Conservation (phyloP, 768 basidiomycete species). For the Tulasnella sp. region DNA sequence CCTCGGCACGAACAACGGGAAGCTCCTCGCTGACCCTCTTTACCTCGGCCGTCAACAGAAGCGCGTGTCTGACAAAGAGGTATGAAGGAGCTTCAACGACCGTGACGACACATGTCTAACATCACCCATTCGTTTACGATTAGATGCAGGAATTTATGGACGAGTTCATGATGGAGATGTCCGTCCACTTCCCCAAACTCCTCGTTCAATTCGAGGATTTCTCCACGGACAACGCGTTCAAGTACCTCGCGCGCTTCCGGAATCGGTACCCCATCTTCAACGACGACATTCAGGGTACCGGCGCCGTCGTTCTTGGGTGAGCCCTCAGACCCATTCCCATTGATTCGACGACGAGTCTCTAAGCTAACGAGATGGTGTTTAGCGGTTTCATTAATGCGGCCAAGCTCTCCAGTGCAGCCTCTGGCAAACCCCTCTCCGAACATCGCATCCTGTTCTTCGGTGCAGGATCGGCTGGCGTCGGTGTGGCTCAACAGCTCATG, state of each 20-base stretch:
- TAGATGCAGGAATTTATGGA: constrained; percentile 83
- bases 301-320: constrained; percentile 64
- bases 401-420: constrained; percentile 57
- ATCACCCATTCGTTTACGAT: too few species aligned
- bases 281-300: constrained; percentile 88
- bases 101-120: too few species aligned
- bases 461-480: constrained; percentile 85
- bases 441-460: constrained; percentile 90
- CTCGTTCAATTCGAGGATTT: constrained; percentile 92
- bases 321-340: too few species aligned
- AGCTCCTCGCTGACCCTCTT: constrained; percentile 71
- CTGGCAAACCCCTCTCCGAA: constrained; percentile 52
- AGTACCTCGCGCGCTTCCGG: constrained; percentile 68
- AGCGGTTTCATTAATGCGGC: constrained; percentile 79
- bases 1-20: constrained; percentile 78
- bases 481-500: constrained; percentile 79
- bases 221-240: constrained; percentile 83
- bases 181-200: constrained; percentile 60
- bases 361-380: too few species aligned
- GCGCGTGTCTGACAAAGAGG: constrained; percentile 47
- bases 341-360: too few species aligned
- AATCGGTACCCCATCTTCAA: constrained; percentile 73
- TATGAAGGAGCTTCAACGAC: too few species aligned
- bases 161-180: constrained; percentile 83
- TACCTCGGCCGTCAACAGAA: constrained; percentile 78